Base-by-base conservation (phyloP, 2,329 filamentous ascomycete species). In the Davidsoniella eucalypti region DNA sequence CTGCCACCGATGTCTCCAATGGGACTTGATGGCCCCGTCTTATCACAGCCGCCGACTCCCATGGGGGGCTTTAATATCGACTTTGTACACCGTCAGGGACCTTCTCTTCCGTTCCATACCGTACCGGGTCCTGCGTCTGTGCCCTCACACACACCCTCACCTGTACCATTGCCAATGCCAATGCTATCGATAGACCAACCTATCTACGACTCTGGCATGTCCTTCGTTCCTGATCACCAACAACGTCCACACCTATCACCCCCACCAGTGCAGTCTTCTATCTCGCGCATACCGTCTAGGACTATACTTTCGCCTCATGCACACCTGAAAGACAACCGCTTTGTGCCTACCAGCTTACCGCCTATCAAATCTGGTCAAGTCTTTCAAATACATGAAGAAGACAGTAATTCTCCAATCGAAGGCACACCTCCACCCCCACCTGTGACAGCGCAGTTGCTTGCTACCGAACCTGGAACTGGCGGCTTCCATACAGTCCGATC, bases 331-430 rank as follows among this genome's bases (percentile, higher is more conserved):
- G 43, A 51, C n/a, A 17, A 29, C 9, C 44, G 44, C 14, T 44
- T 50, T 43, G 5, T 49, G 16, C 50, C 50, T n/a, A 50, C 51
- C 2, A 50, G 47, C 21, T n/a, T 47, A 10, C 25, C 48, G 9
- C 43, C 47, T 38, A 53, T 49, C 33, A 53, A 48, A 25, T 49
- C 51, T 5, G 51, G 51, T 1, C 41, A 50, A 14, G 46, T 53
- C 21, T 53, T 53, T n/a, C 51, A 50, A 38, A 53, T 53, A 39
- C 51, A 53, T 29, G 51, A 53, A 7, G 47, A 50, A n/a, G 51
- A 53, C 33, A 14, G 36, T 17, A 53, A 53, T 16, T 50, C 51
- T 18, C 47, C 48, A 5, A 46, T 36, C 8, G 51, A 53, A n/a
- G 50, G 47, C 7, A 53, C 47, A 16, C 51, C 51, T 29, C 51